These are phyloP conservation scores for Fusarium cyanostomum DNA, from an alignment of 2,329 filamentous ascomycete species.

Conservation along the genomic window DNA sequence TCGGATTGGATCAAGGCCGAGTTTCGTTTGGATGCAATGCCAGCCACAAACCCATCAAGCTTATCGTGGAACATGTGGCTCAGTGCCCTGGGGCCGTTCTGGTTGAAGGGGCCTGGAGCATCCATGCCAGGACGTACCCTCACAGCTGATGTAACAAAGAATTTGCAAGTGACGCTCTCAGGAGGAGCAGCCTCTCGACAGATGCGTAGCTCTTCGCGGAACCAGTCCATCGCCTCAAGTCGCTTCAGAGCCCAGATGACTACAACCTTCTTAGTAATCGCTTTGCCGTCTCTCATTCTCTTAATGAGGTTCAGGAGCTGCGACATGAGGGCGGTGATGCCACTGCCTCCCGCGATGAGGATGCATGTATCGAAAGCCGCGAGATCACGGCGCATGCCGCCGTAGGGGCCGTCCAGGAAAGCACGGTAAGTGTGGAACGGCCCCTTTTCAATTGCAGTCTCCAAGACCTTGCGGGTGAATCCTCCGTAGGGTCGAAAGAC, in stretches of 20 bases:
- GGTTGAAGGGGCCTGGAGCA: conserved; percentile 57
- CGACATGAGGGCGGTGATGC: conserved; percentile 92
- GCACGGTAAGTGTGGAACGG: conserved; percentile 93
- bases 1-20: conserved; percentile 85
- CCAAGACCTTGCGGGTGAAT: conserved; percentile 86
- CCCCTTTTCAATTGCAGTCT: conserved; percentile 83
- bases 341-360: conserved; percentile 91
- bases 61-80: conserved; percentile 84
- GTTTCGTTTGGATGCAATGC: conserved; percentile 86
- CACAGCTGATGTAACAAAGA: conserved; percentile 84
- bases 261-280: conserved; percentile 88
- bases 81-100: conserved; percentile 61
- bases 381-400: conserved; percentile 89
- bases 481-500: conserved; percentile 93
- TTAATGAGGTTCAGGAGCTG: conserved; percentile 95
- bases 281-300: conserved; percentile 93
- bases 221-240: conserved; percentile 96
- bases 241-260: conserved; percentile 95
- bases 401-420: conserved; percentile 93
- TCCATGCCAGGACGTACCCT: conserved; percentile 47
- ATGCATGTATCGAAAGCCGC: conserved; percentile 94
- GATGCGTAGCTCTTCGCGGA: conserved; percentile 91
- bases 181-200: conserved; percentile 90
- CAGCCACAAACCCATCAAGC: conserved; percentile 86
- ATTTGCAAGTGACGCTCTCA: conserved; percentile 90